Evolutionary conservation across 148 eudicot genomes (phyloP).

Genomic region (Polygonum maritimum): DNA sequence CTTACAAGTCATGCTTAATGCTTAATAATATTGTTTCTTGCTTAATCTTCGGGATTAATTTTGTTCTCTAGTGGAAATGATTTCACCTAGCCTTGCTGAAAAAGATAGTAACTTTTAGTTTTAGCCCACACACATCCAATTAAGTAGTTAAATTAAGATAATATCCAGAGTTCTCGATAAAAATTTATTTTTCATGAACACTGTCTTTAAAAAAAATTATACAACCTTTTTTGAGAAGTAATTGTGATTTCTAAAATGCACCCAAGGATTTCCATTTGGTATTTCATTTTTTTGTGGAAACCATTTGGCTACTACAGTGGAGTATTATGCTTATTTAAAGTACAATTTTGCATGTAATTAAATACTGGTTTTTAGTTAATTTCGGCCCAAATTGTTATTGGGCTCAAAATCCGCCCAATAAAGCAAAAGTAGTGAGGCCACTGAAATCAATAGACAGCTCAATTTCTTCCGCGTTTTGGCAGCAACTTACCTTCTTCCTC

Average conservation of each 20-base stretch:
- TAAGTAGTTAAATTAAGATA: too few species aligned
- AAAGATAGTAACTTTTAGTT: neutral
- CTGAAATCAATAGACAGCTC: neutral
- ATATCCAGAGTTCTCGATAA: too few species aligned
- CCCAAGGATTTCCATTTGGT: too few species aligned
- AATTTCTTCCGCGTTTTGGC: neutral
- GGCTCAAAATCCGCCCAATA: neutral
- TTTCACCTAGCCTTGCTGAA: neutral
- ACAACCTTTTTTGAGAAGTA: neutral
- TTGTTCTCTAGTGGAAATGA: neutral
- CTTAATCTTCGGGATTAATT: neutral
- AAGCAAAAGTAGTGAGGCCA: neutral
- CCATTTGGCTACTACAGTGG: too few species aligned
- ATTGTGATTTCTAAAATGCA: too few species aligned
- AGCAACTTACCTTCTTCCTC: neutral
- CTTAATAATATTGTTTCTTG: neutral
- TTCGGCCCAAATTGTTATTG: neutral
- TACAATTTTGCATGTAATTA: too few species aligned
- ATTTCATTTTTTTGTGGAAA: too few species aligned
- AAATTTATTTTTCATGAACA: too few species aligned
- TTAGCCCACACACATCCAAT: too few species aligned
- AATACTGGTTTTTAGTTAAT: too few species aligned
- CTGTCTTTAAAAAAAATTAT: too few species aligned
- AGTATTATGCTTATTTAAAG: too few species aligned
- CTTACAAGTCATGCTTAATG: conserved; percentile 1